These are phyloP conservation scores for Brassica napus DNA, from an alignment of 345 rosid genomes.

Conservation along the genomic window DNA sequence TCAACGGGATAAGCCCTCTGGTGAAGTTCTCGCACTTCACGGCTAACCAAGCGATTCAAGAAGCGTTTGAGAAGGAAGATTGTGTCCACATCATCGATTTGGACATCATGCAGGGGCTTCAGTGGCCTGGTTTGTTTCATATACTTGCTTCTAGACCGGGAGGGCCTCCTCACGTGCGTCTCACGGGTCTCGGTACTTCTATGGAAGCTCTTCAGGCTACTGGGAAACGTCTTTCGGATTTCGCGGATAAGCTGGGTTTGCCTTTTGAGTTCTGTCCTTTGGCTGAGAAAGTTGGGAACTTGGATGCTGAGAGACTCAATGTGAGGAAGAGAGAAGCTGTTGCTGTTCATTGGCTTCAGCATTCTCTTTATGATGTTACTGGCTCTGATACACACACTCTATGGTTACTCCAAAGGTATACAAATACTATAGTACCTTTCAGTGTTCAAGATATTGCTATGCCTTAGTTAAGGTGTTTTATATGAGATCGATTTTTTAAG, in stretches of 20 bases:
- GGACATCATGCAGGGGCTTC: constrained; percentile 98
- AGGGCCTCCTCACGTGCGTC: constrained; percentile 91
- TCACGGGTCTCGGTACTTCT: constrained; percentile 92
- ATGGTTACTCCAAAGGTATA: constrained; percentile 82
- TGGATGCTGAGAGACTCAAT: constrained; percentile 73
- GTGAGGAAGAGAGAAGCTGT: constrained; percentile 88
- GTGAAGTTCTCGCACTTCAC: constrained; percentile 99
- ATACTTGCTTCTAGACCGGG: constrained; percentile 89
- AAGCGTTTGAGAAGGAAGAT: constrained; percentile 93
- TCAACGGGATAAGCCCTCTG: constrained; percentile 93
- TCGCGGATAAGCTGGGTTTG: constrained; percentile 81
- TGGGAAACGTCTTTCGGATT: constrained; percentile 86
- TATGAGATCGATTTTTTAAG: too few species aligned
- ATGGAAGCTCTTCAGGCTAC: constrained; percentile 88
- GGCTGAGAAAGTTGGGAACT: constrained; percentile 84
- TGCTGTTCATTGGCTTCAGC: constrained; percentile 98
- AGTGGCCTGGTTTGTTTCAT: constrained; percentile 98
- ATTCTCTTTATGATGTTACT: constrained; percentile 94
- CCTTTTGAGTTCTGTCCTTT: constrained; percentile 88
- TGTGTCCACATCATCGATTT: constrained; percentile 92
- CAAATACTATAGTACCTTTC: not conserved
- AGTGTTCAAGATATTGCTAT: too few species aligned
- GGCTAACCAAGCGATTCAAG: constrained; percentile 96
- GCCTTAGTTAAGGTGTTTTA: too few species aligned
- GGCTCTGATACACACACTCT: constrained; percentile 91